Evolutionary conservation across 2,329 filamentous ascomycete species (phyloP).

Genomic region (Clonostachys solani): DNA sequence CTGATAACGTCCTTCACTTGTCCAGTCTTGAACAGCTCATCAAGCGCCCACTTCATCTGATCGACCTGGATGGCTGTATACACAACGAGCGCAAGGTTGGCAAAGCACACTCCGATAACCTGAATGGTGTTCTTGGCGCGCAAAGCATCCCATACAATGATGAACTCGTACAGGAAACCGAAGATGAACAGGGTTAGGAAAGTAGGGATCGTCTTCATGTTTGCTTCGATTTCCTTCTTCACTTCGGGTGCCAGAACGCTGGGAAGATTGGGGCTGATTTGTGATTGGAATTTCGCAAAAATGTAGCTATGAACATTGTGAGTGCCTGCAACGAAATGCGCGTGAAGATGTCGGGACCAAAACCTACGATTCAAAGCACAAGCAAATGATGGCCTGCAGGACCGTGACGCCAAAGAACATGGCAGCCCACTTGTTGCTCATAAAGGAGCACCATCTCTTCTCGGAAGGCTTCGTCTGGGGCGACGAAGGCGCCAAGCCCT

Average conservation of each 20-base stretch:
- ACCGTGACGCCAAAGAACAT: conserved; percentile 72
- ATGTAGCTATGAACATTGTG: conserved; percentile 61
- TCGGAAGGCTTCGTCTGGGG: conserved; percentile 32
- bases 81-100: conserved; percentile 86
- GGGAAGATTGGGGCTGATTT: conserved; percentile 34
- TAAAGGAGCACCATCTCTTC: conserved; percentile 51
- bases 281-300: conserved; percentile 79
- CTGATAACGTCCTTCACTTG: conserved; percentile 34
- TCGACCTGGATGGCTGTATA: conserved; percentile 93
- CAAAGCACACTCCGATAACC: conserved; percentile 88
- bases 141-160: conserved; percentile 89
- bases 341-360: background rate
- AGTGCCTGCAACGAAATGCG: conserved; percentile 1
- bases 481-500: conserved; percentile 26
- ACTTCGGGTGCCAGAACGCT: conserved; percentile 7
- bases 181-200: conserved; percentile 97
- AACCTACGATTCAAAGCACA: conserved; percentile 82
- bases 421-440: conserved; percentile 85
- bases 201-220: conserved; percentile 77
- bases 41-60: conserved; percentile 76
- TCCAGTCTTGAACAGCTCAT: conserved; percentile 36
- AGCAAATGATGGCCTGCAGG: conserved; percentile 73
- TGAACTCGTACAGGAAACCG: conserved; percentile 86
- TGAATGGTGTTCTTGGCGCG: conserved; percentile 98
- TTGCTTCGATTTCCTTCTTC: conserved; percentile 36